Evolutionary conservation across 2,329 filamentous ascomycete species (phyloP).

Genomic region (Talaromyces sp.): DNA sequence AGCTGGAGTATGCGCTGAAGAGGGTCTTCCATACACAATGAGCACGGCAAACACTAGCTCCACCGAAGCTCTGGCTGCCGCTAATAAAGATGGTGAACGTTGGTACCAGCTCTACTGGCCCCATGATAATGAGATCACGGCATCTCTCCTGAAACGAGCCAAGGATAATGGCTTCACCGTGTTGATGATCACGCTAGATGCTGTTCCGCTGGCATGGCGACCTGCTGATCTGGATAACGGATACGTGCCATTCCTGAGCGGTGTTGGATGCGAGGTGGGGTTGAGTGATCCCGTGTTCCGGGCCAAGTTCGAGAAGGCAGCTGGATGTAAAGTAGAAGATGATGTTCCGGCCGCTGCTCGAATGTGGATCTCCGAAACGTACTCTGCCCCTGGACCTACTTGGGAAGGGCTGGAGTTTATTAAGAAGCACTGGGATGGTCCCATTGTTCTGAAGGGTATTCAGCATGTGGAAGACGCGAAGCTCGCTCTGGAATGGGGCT

Average conservation of each 20-base stretch:
- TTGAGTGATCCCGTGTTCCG: constrained; percentile 70
- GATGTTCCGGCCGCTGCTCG: constrained; percentile 54
- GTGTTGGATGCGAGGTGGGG: constrained; percentile 63
- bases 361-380: constrained; percentile 53
- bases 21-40: constrained; percentile 67
- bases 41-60: constrained; percentile 66
- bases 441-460: constrained; percentile 65
- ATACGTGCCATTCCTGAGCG: constrained; percentile 58
- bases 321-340: constrained; percentile 51
- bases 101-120: constrained; percentile 83
- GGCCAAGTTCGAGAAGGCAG: constrained; percentile 55
- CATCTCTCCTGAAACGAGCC: constrained; percentile 64
- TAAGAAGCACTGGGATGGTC: constrained; percentile 63
- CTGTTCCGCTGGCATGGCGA: constrained; percentile 67
- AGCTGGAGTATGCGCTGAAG: constrained; percentile 62
- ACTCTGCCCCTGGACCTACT: constrained; percentile 54
- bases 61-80: constrained; percentile 68
- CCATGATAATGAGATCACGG: constrained; percentile 64
- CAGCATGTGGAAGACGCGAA: constrained; percentile 54
- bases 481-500: constrained; percentile 48
- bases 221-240: constrained; percentile 67
- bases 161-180: constrained; percentile 64
- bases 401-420: constrained; percentile 67
- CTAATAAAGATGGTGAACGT: constrained; percentile 59
- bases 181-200: constrained; percentile 71